Conservation (phyloP, 2,329 filamentous ascomycete species). For the Conoideocrella luteorostrata region DNA sequence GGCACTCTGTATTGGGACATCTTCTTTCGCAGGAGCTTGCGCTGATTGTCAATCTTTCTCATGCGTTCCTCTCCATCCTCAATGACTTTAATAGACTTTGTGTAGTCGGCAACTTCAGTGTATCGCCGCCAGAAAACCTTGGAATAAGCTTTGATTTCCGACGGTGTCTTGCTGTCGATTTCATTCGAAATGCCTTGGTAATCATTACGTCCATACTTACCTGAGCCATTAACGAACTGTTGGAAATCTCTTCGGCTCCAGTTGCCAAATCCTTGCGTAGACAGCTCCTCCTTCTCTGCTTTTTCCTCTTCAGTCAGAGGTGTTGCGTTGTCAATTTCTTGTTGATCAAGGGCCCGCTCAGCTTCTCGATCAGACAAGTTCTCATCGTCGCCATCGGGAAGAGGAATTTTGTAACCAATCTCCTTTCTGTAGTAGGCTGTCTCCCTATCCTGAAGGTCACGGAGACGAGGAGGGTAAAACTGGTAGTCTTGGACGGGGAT, state of each 20-base stretch:
- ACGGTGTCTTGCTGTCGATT: conserved; percentile 79
- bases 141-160: conserved; percentile 85
- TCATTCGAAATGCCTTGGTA: conserved; percentile 82
- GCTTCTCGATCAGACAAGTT: conserved; percentile 78
- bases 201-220: conserved; percentile 82
- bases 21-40: conserved; percentile 90
- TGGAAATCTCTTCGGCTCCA: conserved; percentile 99
- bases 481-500: conserved; percentile 91
- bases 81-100: conserved; percentile 82
- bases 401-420: conserved; percentile 87
- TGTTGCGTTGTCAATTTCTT: conserved; percentile 87
- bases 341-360: conserved; percentile 79
- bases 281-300: conserved; percentile 76
- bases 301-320: conserved; percentile 85
- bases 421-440: conserved; percentile 95
- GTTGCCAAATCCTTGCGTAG: conserved; percentile 78
- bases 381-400: conserved; percentile 86
- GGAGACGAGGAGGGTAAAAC: conserved; percentile 81
- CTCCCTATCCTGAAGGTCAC: conserved; percentile 90
- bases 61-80: conserved; percentile 89
- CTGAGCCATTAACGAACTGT: conserved; percentile 93
- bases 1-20: conserved; percentile 95
- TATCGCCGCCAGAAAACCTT: conserved; percentile 97
- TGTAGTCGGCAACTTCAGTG: conserved; percentile 80
- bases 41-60: conserved; percentile 83